A percentile compares a stretch with the other conserved stretches of the same genome.
Evolutionary conservation across 2,329 filamentous ascomycete genomes (phyloP).

Genomic region (Cladosporium phlei): DNA sequence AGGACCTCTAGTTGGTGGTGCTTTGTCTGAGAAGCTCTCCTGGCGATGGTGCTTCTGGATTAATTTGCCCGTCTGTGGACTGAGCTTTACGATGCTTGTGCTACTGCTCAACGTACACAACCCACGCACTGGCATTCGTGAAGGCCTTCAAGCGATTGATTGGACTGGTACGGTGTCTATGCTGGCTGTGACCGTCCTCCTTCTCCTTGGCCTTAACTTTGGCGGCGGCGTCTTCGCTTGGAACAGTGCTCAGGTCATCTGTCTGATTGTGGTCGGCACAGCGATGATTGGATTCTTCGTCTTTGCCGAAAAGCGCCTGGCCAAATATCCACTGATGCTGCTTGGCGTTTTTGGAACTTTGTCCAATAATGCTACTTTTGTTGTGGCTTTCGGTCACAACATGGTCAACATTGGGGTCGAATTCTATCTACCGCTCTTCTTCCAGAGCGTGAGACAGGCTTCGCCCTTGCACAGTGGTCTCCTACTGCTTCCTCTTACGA

Average conservation of each 20-base stretch:
- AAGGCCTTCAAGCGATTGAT: constrained; percentile 50
- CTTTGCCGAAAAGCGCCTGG: constrained; percentile 66
- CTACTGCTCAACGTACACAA: constrained; percentile 54
- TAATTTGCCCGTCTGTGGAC: constrained; percentile 49
- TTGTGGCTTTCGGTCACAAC: constrained; percentile 67
- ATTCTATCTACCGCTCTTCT: constrained; percentile 83
- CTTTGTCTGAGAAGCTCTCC: constrained; percentile 41
- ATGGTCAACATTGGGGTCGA: constrained; percentile 70
- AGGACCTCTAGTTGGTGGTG: constrained; percentile 51
- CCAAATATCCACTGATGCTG: constrained; percentile 68
- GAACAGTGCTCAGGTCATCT: constrained; percentile 52
- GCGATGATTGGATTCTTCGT: constrained; percentile 59
- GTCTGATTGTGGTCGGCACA: constrained; percentile 51
- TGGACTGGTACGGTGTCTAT: constrained; percentile 52
- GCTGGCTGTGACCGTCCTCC: constrained; percentile 47
- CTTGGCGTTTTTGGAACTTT: constrained; percentile 61
- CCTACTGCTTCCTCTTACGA: constrained; percentile 38
- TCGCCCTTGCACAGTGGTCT: constrained; percentile 48
- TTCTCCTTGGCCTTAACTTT: constrained; percentile 52
- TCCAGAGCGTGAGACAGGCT: constrained; percentile 67
- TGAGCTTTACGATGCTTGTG: constrained; percentile 46
- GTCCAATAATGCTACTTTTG: constrained; percentile 62
- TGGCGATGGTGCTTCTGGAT: constrained; percentile 56
- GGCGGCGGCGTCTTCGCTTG: constrained; percentile 51
- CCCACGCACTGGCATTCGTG: constrained; percentile 45